These are phyloP conservation scores for Pseudogymnoascus sp. DNA, from an alignment of 2,329 filamentous ascomycete genomes.

Conservation along the genomic window DNA sequence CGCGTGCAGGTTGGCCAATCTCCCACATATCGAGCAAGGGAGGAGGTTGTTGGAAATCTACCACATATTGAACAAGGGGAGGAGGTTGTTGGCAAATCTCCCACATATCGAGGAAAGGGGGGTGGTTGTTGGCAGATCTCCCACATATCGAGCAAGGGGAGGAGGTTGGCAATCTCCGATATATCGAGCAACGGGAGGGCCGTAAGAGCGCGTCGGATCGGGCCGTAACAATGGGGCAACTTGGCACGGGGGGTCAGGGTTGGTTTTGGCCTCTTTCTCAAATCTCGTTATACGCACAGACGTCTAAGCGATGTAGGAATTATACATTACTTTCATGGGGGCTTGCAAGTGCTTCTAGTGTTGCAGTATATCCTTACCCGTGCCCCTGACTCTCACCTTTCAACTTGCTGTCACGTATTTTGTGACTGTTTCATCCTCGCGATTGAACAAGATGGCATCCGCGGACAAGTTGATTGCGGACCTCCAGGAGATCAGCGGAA, in stretches of 20 bases:
- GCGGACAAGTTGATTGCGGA: constrained; percentile 4
- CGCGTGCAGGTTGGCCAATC: background rate
- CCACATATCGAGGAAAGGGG: background rate
- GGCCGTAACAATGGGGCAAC: background rate
- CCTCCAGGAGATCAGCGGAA: constrained; percentile 24
- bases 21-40: background rate
- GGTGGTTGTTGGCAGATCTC: background rate
- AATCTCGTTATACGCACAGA: background rate
- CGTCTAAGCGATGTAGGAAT: background rate
- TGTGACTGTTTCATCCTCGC: background rate
- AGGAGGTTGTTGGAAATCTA: background rate
- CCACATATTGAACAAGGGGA: background rate
- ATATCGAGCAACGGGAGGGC: too few relatives aligned
- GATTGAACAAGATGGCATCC: constrained; percentile 8
- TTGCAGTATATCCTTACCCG: constrained; percentile 11
- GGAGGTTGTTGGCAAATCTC: background rate
- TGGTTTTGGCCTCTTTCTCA: background rate
- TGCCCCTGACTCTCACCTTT: constrained; percentile 11
- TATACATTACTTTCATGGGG: background rate
- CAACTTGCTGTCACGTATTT: background rate
- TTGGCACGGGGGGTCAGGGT: background rate
- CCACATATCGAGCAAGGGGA: background rate
- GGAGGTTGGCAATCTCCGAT: background rate
- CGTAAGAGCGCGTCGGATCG: too few relatives aligned
- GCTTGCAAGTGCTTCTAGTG: background rate